A percentile compares a stretch with the other conserved stretches of the same genome.
Conservation (phyloP, 2,329 filamentous ascomycete genomes). For the Alternaria tenuissima region DNA sequence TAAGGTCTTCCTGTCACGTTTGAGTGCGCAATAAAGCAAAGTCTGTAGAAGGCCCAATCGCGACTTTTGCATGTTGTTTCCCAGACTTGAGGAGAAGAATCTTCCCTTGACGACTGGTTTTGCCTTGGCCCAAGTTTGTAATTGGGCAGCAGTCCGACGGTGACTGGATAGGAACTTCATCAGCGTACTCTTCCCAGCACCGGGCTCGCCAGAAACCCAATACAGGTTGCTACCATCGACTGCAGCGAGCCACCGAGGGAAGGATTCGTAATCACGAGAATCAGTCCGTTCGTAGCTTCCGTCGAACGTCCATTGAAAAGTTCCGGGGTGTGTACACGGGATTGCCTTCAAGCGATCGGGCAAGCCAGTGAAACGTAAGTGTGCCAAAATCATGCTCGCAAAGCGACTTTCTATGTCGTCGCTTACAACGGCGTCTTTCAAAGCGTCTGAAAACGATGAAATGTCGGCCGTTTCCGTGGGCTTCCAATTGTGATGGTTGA, state of each 20-base stretch:
- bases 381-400: background rate
- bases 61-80: conserved; percentile 8
- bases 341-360: conserved; percentile 13
- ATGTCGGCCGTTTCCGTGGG: background rate
- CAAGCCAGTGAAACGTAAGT: conserved; percentile 10
- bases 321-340: conserved; percentile 8
- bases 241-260: conserved; percentile 23
- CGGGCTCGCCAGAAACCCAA: conserved; percentile 57
- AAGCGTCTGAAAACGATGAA: background rate
- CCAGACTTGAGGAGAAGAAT: conserved; percentile 45
- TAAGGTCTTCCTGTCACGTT: background rate
- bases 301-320: conserved; percentile 20
- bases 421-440: background rate
- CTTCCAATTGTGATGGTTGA: background rate
- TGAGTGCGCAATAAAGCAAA: background rate
- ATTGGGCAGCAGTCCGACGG: background rate
- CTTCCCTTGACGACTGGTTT: conserved; percentile 24
- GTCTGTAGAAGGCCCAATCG: background rate
- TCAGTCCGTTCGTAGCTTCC: background rate
- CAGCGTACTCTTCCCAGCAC: conserved; percentile 59
- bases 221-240: conserved; percentile 18
- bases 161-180: conserved; percentile 45
- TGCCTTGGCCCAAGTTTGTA: conserved; percentile 45
- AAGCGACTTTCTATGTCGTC: background rate
- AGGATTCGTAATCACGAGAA: conserved; percentile 7